phyloP scores from a whole-genome alignment of 345 rosid genomes.

The Brassica incana region DNA sequence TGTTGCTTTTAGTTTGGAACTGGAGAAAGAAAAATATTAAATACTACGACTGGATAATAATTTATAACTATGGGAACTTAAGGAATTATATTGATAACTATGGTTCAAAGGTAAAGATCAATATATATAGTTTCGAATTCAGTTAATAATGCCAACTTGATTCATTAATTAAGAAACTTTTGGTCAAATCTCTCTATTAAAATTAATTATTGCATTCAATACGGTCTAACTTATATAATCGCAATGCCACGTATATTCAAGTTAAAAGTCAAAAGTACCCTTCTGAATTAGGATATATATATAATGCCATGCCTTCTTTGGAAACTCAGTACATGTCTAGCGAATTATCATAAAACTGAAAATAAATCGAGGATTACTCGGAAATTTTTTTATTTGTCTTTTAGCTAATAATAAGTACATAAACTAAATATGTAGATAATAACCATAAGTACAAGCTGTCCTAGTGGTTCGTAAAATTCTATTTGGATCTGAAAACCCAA shows the following conservation, averaged over 20 bases:
- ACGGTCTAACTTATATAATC: not conserved
- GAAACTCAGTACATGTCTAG: too few relatives aligned
- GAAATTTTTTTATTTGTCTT: too few relatives aligned
- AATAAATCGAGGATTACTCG: too few relatives aligned
- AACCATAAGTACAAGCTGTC: too few relatives aligned
- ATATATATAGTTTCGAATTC: not conserved
- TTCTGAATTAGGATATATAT: not conserved
- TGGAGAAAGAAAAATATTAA: not conserved
- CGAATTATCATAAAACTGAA: too few relatives aligned
- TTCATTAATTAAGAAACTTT: not conserved
- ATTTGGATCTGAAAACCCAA: too few relatives aligned
- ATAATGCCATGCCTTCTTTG: too few relatives aligned
- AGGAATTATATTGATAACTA: not conserved
- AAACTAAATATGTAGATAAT: too few relatives aligned
- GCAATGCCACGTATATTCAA: not conserved
- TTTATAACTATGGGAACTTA: not conserved
- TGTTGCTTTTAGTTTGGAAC: not conserved
- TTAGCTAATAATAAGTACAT: too few relatives aligned
- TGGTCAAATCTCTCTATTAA: not conserved
- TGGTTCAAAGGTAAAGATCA: not conserved
- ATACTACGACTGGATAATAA: not conserved
- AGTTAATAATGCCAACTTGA: not conserved
- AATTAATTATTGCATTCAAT: not conserved
- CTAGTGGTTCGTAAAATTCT: too few relatives aligned
- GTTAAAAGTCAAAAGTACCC: not conserved